Conservation (phyloP, 352 stramenopile genomes). For the Pythium aphanidermatum region DNA sequence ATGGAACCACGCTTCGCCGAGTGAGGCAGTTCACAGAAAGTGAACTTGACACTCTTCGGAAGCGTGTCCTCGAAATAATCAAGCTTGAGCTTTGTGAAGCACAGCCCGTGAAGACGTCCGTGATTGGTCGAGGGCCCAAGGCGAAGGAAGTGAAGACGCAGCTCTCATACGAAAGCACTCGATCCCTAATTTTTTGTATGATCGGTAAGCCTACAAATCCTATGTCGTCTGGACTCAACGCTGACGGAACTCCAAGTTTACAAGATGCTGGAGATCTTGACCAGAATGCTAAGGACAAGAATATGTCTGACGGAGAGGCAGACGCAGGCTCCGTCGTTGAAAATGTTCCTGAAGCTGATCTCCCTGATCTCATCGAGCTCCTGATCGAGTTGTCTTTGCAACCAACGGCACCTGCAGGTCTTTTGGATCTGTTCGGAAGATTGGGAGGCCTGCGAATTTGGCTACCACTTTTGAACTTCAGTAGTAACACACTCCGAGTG, state of each 20-base stretch:
- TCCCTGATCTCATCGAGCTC: slow-evolving; percentile 71
- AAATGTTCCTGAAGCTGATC: slow-evolving; percentile 63
- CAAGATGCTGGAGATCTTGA: slow-evolving; percentile 38
- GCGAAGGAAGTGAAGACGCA: slow-evolving; percentile 64
- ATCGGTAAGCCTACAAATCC: slow-evolving; percentile 76
- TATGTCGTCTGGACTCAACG: slow-evolving; percentile 54
- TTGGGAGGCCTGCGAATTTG: slow-evolving; percentile 77
- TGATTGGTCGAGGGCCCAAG: slow-evolving; percentile 48
- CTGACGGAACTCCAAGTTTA: slow-evolving; percentile 46
- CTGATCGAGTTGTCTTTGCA: slow-evolving; percentile 76
- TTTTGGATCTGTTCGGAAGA: slow-evolving; percentile 69
- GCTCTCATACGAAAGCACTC: slow-evolving; percentile 78
- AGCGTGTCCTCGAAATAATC: slow-evolving; percentile 68
- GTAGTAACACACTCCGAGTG: slow-evolving; percentile 61
- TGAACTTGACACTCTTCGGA: slow-evolving; percentile 60
- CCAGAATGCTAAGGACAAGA: slow-evolving; percentile 28
- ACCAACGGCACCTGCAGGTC: slow-evolving; percentile 53
- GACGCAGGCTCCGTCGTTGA: slow-evolving; percentile 66
- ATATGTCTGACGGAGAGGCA: slow-evolving; percentile 54
- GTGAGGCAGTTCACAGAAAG: slow-evolving; percentile 36
- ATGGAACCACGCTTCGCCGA: slow-evolving; percentile 42
- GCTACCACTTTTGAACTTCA: slow-evolving; percentile 73
- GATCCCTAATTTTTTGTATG: slow-evolving; percentile 82
- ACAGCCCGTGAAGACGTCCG: slow-evolving; percentile 44
- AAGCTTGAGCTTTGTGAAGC: slow-evolving; percentile 77